These are phyloP conservation scores for Rhynchosporium secalis DNA, from an alignment of 2,329 filamentous ascomycete genomes.

Conservation along the genomic window DNA sequence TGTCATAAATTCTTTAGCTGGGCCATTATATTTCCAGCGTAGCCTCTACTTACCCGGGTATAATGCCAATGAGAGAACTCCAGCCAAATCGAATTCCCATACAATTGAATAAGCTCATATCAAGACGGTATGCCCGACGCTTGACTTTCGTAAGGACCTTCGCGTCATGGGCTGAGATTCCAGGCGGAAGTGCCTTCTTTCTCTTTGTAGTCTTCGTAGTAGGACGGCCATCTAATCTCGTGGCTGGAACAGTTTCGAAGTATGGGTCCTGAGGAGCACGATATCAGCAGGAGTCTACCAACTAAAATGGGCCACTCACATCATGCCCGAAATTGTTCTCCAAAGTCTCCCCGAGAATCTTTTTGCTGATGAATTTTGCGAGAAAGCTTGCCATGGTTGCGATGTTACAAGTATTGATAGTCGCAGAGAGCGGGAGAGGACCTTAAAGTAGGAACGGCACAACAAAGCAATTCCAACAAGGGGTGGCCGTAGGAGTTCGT, in stretches of 20 bases:
- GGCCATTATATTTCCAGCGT: slow-evolving; percentile 12
- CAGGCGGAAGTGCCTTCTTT: slow-evolving; percentile 80
- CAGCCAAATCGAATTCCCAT: slow-evolving; percentile 85
- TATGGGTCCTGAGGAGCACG: slow-evolving; percentile 74
- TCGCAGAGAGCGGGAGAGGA: slow-evolving; percentile 3
- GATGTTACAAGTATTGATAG: slow-evolving; percentile 14
- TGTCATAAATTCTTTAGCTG: slow-evolving; percentile 41
- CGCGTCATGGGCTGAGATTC: slow-evolving; percentile 79
- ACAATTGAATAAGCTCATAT: slow-evolving; percentile 80
- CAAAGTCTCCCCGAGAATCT: slow-evolving; percentile 56
- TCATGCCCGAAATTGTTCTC: slow-evolving; percentile 60
- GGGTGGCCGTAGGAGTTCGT: slow-evolving; percentile 18
- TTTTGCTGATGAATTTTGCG: slow-evolving; percentile 56
- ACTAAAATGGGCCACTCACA: slow-evolving; percentile 41
- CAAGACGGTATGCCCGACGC: slow-evolving; percentile 79
- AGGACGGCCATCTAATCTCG: slow-evolving; percentile 63
- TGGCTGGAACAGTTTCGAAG: slow-evolving; percentile 79
- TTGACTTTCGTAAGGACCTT: slow-evolving; percentile 84
- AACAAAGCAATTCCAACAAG: slow-evolving; percentile 19
- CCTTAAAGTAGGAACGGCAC: slow-evolving; percentile 24
- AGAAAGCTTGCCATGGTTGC: slow-evolving; percentile 53
- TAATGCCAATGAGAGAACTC: slow-evolving; percentile 79
- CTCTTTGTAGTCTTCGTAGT: slow-evolving; percentile 72
- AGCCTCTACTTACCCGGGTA: slow-evolving; percentile 68
- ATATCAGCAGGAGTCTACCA: slow-evolving; percentile 15